Evolutionary conservation across 345 rosid species (phyloP).

Genomic region (Atalantia buxifolia): DNA sequence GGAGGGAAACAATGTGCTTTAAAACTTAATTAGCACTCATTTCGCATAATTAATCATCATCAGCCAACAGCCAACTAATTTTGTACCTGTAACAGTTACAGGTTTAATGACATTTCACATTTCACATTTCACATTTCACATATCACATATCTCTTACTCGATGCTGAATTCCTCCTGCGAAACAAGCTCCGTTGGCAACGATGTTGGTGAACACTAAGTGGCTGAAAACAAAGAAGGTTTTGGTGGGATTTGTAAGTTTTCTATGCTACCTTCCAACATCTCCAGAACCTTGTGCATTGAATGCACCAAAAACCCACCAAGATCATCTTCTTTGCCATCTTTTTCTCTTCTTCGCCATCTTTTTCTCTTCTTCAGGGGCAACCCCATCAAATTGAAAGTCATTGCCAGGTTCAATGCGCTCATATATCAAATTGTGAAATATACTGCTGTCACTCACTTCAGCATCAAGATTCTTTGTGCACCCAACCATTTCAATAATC

Average conservation of each 20-base stretch:
- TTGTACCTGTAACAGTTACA: not conserved
- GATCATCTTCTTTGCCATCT: constrained; percentile 25
- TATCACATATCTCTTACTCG: not conserved
- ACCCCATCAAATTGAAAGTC: not conserved
- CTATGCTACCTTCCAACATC: constrained; percentile 26
- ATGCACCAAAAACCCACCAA: constrained; percentile 46
- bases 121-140: not conserved
- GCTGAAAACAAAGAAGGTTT: not conserved
- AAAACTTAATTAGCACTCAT: too few species aligned
- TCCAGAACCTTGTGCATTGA: constrained; percentile 34
- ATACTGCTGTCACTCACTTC: constrained; percentile 5
- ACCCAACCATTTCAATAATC: constrained; percentile 25
- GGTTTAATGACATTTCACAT: not conserved
- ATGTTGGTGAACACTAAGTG: not conserved
- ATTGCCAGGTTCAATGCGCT: not conserved
- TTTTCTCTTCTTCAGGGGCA: constrained; percentile 3
- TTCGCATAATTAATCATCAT: too few species aligned
- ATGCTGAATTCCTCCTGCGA: not conserved
- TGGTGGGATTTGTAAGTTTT: constrained; percentile 12
- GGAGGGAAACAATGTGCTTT: too few species aligned
- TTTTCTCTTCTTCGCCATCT: constrained; percentile 14
- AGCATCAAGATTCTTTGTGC: not conserved
- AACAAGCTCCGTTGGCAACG: not conserved
- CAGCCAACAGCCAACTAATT: not conserved
- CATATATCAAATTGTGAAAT: constrained; percentile 18